Evolutionary conservation across 2,329 filamentous ascomycete genomes (phyloP).

Genomic region (Periconia macrospinosa): DNA sequence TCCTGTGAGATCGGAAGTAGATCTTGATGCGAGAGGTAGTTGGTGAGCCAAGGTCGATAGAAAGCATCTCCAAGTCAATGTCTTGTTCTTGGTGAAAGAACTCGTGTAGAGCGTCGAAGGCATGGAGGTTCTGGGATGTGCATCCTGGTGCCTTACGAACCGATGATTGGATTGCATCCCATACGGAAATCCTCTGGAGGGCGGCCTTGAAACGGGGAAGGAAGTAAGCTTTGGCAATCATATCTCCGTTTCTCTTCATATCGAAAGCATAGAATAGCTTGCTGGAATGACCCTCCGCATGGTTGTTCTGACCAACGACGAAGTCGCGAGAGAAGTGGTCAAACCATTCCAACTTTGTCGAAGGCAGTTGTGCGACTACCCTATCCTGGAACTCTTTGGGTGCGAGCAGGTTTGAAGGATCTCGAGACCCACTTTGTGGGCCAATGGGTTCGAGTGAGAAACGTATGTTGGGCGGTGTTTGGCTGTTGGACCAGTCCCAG

Average conservation of each 20-base stretch:
- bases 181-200: neutral
- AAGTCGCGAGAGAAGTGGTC: neutral
- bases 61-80: neutral
- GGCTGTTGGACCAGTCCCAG: neutral
- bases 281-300: neutral
- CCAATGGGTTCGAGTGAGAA: neutral
- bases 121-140: neutral
- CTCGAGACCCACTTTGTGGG: neutral
- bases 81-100: neutral
- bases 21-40: neutral
- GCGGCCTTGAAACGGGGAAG: neutral
- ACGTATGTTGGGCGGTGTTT: neutral
- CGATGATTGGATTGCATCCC: neutral
- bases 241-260: neutral
- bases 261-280: conserved; percentile 2
- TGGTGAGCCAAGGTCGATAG: neutral
- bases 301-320: neutral
- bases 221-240: conserved; percentile 1
- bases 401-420: neutral
- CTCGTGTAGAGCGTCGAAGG: neutral
- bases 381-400: neutral
- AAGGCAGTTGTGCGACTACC: neutral
- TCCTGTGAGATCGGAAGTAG: neutral
- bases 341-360: neutral
- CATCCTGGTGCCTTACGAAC: neutral